phyloP scores from a whole-genome alignment of 208 protist genomes.

The Crithidia expoeki region DNA sequence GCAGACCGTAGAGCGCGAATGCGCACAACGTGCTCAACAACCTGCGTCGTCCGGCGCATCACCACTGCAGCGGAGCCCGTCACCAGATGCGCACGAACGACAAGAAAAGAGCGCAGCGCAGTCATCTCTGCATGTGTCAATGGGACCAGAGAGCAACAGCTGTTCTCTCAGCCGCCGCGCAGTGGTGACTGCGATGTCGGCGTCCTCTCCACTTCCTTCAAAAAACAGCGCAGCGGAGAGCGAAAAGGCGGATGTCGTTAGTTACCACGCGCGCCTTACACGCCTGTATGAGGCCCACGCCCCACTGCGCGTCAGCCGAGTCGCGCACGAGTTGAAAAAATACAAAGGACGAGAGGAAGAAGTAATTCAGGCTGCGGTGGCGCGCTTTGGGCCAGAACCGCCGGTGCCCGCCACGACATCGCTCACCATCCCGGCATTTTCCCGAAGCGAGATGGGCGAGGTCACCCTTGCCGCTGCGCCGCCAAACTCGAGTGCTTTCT shows the following conservation, averaged over 20 bases:
- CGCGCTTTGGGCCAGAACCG: constrained; percentile 13
- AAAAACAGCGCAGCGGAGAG: background rate
- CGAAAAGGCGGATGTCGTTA: background rate
- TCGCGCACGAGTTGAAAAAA: constrained; percentile 47
- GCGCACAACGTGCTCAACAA: background rate
- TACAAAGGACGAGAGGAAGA: constrained; percentile 54
- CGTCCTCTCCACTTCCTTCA: background rate
- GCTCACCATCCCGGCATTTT: background rate
- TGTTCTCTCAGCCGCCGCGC: background rate
- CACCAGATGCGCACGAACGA: background rate
- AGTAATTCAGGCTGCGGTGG: constrained; percentile 28
- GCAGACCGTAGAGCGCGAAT: constrained; percentile 33
- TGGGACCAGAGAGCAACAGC: background rate
- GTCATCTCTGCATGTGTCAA: background rate
- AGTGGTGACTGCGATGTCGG: background rate
- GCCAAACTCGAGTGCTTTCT: background rate
- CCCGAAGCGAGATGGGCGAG: constrained; percentile 8
- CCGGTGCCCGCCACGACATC: background rate
- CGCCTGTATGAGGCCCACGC: constrained; percentile 49
- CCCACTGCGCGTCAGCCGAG: constrained; percentile 36
- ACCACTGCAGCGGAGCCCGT: background rate
- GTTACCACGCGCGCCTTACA: constrained; percentile 37
- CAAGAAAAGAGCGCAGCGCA: background rate
- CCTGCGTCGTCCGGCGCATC: background rate
- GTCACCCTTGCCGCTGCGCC: background rate